phyloP scores from a whole-genome alignment of 1,284 basidiomycete species.

The Phellopilus nigrolimitatus region DNA sequence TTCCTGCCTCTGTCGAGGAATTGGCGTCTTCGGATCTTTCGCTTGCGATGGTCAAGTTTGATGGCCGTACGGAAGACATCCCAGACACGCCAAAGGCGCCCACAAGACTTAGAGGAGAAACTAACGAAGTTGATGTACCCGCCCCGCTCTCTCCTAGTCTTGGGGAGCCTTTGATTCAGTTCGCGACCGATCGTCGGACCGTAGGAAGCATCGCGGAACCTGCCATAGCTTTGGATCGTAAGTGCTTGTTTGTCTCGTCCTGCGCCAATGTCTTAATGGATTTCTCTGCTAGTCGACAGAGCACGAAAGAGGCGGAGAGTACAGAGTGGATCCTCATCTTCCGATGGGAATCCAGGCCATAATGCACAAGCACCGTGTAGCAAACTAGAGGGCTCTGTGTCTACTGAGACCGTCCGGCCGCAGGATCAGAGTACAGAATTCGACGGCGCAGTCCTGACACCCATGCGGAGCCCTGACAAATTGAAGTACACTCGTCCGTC shows the following conservation, averaged over 20 bases:
- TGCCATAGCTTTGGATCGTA: background rate
- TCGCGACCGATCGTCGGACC: background rate
- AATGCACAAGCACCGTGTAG: background rate
- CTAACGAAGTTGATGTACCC: background rate
- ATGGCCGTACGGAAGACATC: background rate
- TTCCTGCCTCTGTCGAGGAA: conserved; percentile 8
- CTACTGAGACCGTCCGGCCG: no score
- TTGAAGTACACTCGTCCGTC: background rate
- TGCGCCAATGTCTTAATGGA: background rate
- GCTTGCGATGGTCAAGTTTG: background rate
- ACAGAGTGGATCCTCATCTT: background rate
- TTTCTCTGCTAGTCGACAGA: conserved; percentile 1
- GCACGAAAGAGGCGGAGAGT: conserved; percentile 7
- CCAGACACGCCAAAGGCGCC: background rate
- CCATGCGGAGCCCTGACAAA: background rate
- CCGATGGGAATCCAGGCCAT: no score
- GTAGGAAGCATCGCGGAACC: background rate
- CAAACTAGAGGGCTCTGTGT: background rate
- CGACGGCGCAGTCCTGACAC: background rate
- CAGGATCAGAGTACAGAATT: no score
- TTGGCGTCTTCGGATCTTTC: conserved; percentile 4
- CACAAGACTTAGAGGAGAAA: background rate
- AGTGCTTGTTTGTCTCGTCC: background rate
- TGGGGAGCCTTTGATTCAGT: background rate
- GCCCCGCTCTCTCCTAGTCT: background rate